Evolutionary conservation across 305 asterid species (phyloP).

Genomic region (Euphrasia arctica): DNA sequence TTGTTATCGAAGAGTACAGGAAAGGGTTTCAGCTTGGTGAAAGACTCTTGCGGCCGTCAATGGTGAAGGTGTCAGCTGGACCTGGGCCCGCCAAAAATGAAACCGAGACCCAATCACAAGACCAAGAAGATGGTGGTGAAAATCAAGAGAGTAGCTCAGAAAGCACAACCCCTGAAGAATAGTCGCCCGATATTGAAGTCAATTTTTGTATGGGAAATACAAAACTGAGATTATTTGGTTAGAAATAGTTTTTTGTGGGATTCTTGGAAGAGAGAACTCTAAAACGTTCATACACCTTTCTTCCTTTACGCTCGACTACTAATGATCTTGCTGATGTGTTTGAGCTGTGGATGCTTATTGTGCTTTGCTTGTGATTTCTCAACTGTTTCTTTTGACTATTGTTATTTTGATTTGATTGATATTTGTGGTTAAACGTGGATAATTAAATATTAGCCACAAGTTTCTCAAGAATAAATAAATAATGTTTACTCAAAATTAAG

Average conservation of each 20-base stretch:
- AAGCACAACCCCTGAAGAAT: conserved; percentile 29
- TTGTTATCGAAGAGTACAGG: conserved; percentile 67
- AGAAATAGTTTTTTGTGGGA: background rate
- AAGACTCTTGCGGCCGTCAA: conserved; percentile 81
- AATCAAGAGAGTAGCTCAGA: conserved; percentile 29
- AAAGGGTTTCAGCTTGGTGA: conserved; percentile 78
- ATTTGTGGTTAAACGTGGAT: too few species aligned
- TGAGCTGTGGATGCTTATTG: too few species aligned
- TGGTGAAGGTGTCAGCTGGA: conserved; percentile 94
- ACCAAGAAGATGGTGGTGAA: conserved; percentile 29
- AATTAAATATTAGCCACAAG: too few species aligned
- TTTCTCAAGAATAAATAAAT: too few species aligned
- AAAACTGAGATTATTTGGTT: background rate
- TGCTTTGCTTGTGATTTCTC: too few species aligned
- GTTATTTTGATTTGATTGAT: too few species aligned
- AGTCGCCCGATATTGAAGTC: conserved; percentile 19
- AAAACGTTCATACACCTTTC: too few species aligned
- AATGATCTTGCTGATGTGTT: too few species aligned
- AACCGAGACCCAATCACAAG: conserved; percentile 23
- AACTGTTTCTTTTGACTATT: too few species aligned
- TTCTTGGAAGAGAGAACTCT: background rate
- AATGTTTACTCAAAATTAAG: too few species aligned
- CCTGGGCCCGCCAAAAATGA: conserved; percentile 61
- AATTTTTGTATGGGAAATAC: conserved; percentile 31
- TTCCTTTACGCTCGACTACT: too few species aligned